These are phyloP conservation scores for Apostasia ramifera DNA, from an alignment of 106 monocot species.

Conservation along the genomic window DNA sequence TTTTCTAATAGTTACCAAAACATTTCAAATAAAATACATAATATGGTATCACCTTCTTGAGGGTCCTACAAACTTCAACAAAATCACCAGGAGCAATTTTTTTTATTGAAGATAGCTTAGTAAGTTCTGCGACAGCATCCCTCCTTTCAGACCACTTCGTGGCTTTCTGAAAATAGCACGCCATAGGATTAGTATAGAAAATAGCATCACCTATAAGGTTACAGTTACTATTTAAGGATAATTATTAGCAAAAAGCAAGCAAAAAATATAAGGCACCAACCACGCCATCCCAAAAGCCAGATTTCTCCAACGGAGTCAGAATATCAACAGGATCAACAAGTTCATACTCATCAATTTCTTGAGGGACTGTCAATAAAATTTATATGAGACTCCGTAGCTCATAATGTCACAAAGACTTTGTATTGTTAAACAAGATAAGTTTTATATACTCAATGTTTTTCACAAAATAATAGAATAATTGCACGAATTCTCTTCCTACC, in stretches of 20 bases:
- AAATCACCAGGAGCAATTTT: conserved; percentile 97
- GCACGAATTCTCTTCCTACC: conserved; percentile 23
- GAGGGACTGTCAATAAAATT: conserved; percentile 37
- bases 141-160: conserved; percentile 99
- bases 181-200: background rate
- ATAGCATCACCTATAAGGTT: background rate
- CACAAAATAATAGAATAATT: background rate
- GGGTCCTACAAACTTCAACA: conserved; percentile 75
- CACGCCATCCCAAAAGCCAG: conserved; percentile 99
- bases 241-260: background rate
- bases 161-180: conserved; percentile 61
- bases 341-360: conserved; percentile 96
- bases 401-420: background rate
- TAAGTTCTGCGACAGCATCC: conserved; percentile 95
- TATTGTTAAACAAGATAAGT: background rate
- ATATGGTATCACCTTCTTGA: conserved; percentile 68
- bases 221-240: background rate
- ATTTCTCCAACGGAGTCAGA: conserved; percentile 78
- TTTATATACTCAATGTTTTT: background rate
- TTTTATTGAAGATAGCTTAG: conserved; percentile 82
- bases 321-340: conserved; percentile 99
- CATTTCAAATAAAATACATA: no score
- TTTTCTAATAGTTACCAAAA: no score
- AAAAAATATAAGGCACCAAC: conserved; percentile 36
- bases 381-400: background rate